Base-by-base conservation (phyloP, 169 alveolate genomes). In the Eimeria maxima region DNA sequence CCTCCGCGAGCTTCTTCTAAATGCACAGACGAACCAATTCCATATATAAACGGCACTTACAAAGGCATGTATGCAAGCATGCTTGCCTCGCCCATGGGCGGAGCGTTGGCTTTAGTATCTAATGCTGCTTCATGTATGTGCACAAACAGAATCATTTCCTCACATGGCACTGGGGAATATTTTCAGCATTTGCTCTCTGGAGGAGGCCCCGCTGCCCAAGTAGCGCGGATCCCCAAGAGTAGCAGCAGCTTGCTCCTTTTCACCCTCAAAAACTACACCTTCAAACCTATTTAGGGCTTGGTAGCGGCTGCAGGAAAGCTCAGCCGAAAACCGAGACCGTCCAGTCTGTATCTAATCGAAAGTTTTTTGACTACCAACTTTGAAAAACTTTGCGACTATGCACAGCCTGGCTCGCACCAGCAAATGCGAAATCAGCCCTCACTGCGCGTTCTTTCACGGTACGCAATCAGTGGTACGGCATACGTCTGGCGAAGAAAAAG, bases 1-100 rank as follows among this genome's bases (percentile, higher is more conserved):
- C 63, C 91, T 94, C 33, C 78, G 95, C 13, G 95, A 94, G 84
- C 90, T 94, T 22, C 94, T 94, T 47, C 95, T 94, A 42, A 89
- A 94, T 45, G 95, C 90, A n/a, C 96, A 84, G 73, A 60, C 73
- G 13, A 53, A 13, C 73, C 50, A 47, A n/a, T 80, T 55, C n/a
- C 78, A 84, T 42, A 55, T 13, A 33, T 57, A 18, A 84, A 10
- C 16, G 50, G 29, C 42, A 13, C 22, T n/a, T 42, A 65, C 6
- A 84, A 33, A 22, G 29, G 11, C 57, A 55, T 76, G 74, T 65
- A 73, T 73, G 6, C 84, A 38, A 16, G 84, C 84, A 38, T 73
- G 55, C 84, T 44, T 44, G 57, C 53, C 84, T 29, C 47, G 10
- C 55, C 22, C 22, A 22, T 16, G 55, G 55, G 84, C 42, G 84